Conservation (phyloP, 345 rosid species). For the Limnanthes douglasii region DNA sequence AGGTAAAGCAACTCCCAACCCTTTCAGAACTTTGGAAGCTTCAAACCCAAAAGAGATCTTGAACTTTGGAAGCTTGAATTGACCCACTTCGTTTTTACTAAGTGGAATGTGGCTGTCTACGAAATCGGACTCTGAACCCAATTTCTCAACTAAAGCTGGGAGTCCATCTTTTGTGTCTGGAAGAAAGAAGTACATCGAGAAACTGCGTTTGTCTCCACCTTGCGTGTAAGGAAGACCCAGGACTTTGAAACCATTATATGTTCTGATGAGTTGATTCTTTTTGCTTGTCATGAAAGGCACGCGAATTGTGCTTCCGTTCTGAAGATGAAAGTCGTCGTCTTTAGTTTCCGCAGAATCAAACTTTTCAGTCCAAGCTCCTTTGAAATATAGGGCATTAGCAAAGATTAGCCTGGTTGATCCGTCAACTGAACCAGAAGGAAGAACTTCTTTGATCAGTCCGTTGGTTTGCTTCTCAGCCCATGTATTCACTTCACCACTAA, state of each 20-base stretch:
- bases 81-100: constrained; percentile 18
- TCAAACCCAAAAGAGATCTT: constrained; percentile 41
- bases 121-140: constrained; percentile 29
- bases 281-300: constrained; percentile 71
- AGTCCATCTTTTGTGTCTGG: constrained; percentile 52
- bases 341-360: constrained; percentile 37
- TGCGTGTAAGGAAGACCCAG: constrained; percentile 56
- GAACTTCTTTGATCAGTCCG: constrained; percentile 65
- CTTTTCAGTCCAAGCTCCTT: constrained; percentile 63
- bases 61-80: constrained; percentile 49
- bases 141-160: constrained; percentile 28
- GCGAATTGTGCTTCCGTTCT: constrained; percentile 27
- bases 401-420: constrained; percentile 37
- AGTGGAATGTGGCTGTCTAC: constrained; percentile 33
- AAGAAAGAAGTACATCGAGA: constrained; percentile 69
- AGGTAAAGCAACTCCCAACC: constrained; percentile 35
- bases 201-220: constrained; percentile 47
- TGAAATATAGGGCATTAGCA: constrained; percentile 73
- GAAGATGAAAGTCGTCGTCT: constrained; percentile 51
- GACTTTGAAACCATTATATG: constrained; percentile 57
- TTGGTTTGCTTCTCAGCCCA: constrained; percentile 66
- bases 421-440: constrained; percentile 51
- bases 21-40: constrained; percentile 32
- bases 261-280: constrained; percentile 31
- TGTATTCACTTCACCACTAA: constrained; percentile 35